Evolutionary conservation across 257 asterid species (phyloP), one percentile per base, ranked within the genome.

Genomic region (Thymus mandschuricus): DNA sequence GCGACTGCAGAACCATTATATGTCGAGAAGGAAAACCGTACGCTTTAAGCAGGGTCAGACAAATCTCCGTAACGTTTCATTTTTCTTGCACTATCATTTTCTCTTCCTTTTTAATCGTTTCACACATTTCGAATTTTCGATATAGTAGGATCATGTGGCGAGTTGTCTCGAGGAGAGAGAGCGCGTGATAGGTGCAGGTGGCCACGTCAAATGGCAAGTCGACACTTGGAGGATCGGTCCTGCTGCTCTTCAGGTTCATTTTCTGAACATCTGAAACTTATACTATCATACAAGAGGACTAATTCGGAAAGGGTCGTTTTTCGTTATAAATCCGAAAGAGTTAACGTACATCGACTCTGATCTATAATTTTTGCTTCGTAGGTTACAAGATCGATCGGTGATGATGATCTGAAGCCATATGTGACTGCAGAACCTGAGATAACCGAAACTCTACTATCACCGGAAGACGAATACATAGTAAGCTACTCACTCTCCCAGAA

Each of bases 361-460:
- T n/a, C 15, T 55, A 12, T 48, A 34, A 68, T 1, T 54, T 35
- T 45, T 46, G 38, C 66, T 72, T 58, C 69, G 66, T 75, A 94
- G 99, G 98, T 95, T 68, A 92, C 99, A 10, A 83, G 99, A 68
- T 92, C 99, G 49, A 95, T 91, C 44, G 99, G 99, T 3, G 99
- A 95, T 76, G 98, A 86, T 78, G 99, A 95, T 85, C 86, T 95
- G 44, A 95, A 95, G 89, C 98, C 99, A 68, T 87, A 79, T 81
- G 98, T 95, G 77, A 91, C 93, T 70, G 98, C 97, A 0, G 97
- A 95, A 82, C 98, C 99, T 68, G 99, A 95, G 88, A 88, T 91
- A 66, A 85, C 89, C 10, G 92, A 85, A 69, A 92, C 89, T 13
- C 60, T 74, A 56, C 83, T 91, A 28, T 82, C 91, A n/a, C 76